A percentile compares a stretch with the other conserved stretches of the same genome.
Evolutionary conservation across 371 early-diverging fungal genomes (phyloP).

Genomic region (Globomyces sp.): DNA sequence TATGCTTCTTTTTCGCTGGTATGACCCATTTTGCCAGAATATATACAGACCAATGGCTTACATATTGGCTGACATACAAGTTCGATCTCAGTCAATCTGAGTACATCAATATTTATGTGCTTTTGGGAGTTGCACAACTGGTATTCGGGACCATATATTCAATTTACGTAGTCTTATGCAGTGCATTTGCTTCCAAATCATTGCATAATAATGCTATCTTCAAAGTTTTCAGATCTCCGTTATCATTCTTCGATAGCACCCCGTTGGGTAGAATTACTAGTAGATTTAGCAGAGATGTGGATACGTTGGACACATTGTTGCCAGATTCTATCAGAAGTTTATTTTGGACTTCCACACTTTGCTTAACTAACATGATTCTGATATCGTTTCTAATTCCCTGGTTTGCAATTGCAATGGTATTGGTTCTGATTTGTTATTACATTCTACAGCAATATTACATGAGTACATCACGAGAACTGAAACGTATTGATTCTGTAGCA

Average conservation of each 20-base stretch:
- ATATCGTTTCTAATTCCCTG: constrained; percentile 40
- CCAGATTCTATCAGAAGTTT: constrained; percentile 8
- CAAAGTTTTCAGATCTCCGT: constrained; percentile 63
- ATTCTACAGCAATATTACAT: constrained; percentile 37
- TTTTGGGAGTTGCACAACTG: constrained; percentile 1
- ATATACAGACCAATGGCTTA: constrained; percentile 29
- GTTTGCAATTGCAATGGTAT: constrained; percentile 35
- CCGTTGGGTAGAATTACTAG: constrained; percentile 80
- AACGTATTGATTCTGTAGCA: constrained; percentile 70
- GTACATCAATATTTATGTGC: constrained; percentile 1
- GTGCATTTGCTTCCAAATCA: constrained; percentile 24
- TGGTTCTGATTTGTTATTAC: constrained; percentile 41
- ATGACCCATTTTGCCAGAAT: constrained; percentile 22
- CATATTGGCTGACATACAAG: constrained; percentile 4
- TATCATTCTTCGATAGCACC: constrained; percentile 78
- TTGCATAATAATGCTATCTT: constrained; percentile 45
- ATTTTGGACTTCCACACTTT: background rate
- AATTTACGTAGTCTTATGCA: background rate
- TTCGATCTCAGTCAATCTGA: background rate
- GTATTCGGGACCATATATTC: background rate
- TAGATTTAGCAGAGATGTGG: constrained; percentile 63
- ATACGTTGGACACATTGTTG: constrained; percentile 37
- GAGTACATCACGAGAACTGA: constrained; percentile 63
- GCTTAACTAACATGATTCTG: background rate
- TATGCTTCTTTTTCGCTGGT: background rate